phyloP scores from a whole-genome alignment of 192 early-diverging fungal species.

The Cladochytrium replicatum region DNA sequence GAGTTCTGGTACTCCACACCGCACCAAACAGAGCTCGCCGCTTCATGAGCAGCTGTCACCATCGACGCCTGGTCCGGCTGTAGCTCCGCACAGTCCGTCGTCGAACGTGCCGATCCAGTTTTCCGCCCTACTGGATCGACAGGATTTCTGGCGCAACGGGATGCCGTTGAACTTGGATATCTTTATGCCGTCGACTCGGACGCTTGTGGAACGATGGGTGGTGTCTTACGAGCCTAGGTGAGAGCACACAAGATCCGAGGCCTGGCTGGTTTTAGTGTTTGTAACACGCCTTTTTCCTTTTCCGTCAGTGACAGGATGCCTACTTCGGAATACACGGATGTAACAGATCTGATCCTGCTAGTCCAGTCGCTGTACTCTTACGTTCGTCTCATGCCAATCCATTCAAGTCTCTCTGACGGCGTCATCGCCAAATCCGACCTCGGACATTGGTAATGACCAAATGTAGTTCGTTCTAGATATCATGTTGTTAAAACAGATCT shows the following conservation, averaged over 20 bases:
- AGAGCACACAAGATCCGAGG: conserved; percentile 10
- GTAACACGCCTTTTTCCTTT: too few species aligned
- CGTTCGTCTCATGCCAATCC: conserved; percentile 37
- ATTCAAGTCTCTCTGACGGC: conserved; percentile 19
- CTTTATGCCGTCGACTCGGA: conserved; percentile 4
- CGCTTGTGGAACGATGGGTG: conserved; percentile 40
- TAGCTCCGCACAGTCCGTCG: neutral
- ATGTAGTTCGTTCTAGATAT: too few species aligned
- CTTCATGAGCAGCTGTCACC: neutral
- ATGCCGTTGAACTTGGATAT: conserved; percentile 38
- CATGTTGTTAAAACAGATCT: too few species aligned
- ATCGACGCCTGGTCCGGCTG: neutral
- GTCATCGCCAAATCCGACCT: too few species aligned
- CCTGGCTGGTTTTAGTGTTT: too few species aligned
- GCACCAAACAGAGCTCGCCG: neutral
- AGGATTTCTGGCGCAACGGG: conserved; percentile 30
- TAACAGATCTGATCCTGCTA: conserved; percentile 35
- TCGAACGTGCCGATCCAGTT: conserved; percentile 1
- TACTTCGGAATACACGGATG: too few species aligned
- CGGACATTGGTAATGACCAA: too few species aligned
- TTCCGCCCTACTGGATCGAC: conserved; percentile 1
- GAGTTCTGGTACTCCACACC: too few species aligned
- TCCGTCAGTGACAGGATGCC: too few species aligned
- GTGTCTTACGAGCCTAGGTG: conserved; percentile 21
- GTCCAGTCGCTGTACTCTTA: conserved; percentile 43